phyloP scores from a whole-genome alignment of 225 moss, liverwort and hornwort genomes.

The Pleurozium schreberi region DNA sequence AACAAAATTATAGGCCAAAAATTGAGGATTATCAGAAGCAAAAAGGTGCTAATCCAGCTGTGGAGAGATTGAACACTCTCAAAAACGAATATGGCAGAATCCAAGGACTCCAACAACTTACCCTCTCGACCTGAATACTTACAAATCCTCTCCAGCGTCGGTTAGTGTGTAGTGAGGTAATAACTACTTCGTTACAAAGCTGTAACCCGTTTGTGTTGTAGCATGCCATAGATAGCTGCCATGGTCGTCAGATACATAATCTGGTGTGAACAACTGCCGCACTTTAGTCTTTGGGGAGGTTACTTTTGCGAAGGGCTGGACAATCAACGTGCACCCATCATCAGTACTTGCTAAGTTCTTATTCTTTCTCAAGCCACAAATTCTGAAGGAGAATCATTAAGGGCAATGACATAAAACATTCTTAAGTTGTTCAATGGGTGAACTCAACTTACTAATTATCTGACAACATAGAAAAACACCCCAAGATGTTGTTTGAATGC shows the following conservation, averaged over 20 bases:
- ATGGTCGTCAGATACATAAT: conserved; percentile 61
- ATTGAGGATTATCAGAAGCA: background rate
- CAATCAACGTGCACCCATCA: background rate
- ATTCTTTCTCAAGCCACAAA: background rate
- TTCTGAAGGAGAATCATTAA: background rate
- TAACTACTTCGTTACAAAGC: background rate
- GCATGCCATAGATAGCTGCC: background rate
- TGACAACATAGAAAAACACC: background rate
- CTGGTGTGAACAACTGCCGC: conserved; percentile 25
- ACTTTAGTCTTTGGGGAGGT: conserved; percentile 14
- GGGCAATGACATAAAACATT: background rate
- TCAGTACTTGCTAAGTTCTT: background rate
- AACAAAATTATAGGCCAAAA: background rate
- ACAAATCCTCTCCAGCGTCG: background rate
- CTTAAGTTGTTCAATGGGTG: background rate
- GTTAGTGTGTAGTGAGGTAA: background rate
- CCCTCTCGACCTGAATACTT: background rate
- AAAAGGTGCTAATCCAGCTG: background rate
- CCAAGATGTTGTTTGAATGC: background rate
- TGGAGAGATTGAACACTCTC: background rate
- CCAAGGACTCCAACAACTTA: background rate
- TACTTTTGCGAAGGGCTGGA: background rate
- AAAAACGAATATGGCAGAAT: background rate
- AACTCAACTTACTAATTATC: background rate
- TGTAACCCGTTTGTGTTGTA: background rate